These are phyloP conservation scores for Yamadazyma sp. DNA, from an alignment of 1,139 yeast species.

Conservation along the genomic window DNA sequence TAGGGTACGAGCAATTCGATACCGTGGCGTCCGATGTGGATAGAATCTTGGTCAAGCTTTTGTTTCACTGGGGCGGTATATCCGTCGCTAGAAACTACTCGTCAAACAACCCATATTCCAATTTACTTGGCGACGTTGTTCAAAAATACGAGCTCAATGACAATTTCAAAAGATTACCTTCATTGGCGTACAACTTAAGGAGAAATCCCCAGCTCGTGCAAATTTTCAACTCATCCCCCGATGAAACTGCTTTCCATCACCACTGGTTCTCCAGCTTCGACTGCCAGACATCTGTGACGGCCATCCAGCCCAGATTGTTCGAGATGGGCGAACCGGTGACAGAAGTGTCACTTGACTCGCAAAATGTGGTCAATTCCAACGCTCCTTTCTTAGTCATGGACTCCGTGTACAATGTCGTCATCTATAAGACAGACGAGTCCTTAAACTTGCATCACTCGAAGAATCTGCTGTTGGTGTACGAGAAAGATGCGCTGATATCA, in stretches of 20 bases:
- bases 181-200: conserved; percentile 31
- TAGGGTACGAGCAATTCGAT: conserved; percentile 37
- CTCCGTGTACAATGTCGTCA: conserved; percentile 25
- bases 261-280: conserved; percentile 27
- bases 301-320: conserved; percentile 31
- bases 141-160: conserved; percentile 25
- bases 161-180: conserved; percentile 27
- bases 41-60: conserved; percentile 24
- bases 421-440: conserved; percentile 21
- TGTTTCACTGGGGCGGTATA: conserved; percentile 35
- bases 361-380: conserved; percentile 16
- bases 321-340: conserved; percentile 7
- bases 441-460: conserved; percentile 35
- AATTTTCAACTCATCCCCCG: conserved; percentile 45
- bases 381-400: conserved; percentile 28
- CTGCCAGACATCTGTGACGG: conserved; percentile 18
- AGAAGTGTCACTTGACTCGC: conserved; percentile 21
- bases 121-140: conserved; percentile 13
- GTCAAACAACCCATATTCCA: conserved; percentile 24
- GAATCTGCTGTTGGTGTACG: conserved; percentile 23
- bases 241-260: conserved; percentile 43
- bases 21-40: conserved; percentile 28
- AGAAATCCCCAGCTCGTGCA: conserved; percentile 34
- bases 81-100: conserved; percentile 14
- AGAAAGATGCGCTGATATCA: conserved; percentile 12